Evolutionary conservation across 2,329 filamentous ascomycete genomes (phyloP).

Genomic region (Fusarium circinatum): DNA sequence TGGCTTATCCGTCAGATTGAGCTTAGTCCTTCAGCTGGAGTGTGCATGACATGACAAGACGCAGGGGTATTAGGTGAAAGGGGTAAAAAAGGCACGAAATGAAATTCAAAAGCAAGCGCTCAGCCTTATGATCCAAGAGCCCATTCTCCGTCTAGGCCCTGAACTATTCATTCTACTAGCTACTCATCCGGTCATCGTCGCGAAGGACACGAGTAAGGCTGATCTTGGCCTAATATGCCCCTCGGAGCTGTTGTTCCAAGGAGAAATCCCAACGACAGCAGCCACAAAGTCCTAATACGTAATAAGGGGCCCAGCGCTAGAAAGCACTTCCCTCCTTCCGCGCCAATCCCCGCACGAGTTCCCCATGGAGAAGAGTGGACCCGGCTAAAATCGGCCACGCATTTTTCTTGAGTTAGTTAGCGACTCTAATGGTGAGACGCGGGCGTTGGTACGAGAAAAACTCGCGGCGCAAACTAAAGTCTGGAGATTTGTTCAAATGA

Average conservation of each 20-base stretch:
- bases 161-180: not conserved
- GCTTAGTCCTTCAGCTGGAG: constrained; percentile 1
- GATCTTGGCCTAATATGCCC: not conserved
- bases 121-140: constrained; percentile 2
- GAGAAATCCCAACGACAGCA: not conserved
- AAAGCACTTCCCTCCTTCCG: not conserved
- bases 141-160: not conserved
- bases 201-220: not conserved
- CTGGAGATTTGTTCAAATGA: constrained; percentile 5
- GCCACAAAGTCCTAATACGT: not conserved
- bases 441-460: constrained; percentile 3
- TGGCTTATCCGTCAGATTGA: not conserved
- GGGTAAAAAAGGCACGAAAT: not conserved
- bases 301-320: constrained; percentile 10
- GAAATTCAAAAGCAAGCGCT: not conserved
- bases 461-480: not conserved
- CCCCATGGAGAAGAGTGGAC: constrained; percentile 27
- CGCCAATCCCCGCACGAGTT: constrained; percentile 30
- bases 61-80: constrained; percentile 1
- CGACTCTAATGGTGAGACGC: constrained; percentile 4
- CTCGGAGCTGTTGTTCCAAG: constrained; percentile 7
- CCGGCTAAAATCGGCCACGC: constrained; percentile 1
- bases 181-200: not conserved
- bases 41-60: not conserved
- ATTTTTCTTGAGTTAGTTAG: not conserved